A percentile compares a stretch with the other conserved stretches of the same genome.
Evolutionary conservation across 2,329 filamentous ascomycete species (phyloP).

Genomic region (Verticillium klebahnii): DNA sequence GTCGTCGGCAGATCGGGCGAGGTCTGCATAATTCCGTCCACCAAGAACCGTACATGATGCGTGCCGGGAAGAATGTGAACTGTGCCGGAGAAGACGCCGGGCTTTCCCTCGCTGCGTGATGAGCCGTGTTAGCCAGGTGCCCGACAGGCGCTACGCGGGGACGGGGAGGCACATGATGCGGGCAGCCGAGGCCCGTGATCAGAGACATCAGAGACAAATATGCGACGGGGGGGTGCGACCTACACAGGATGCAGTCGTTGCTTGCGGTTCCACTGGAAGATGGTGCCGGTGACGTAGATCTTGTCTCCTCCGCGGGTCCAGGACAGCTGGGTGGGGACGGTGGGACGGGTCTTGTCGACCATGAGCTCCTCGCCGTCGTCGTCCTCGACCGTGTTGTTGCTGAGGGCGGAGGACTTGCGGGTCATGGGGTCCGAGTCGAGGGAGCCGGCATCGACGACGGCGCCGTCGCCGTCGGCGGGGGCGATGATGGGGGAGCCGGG

Average conservation of each 20-base stretch:
- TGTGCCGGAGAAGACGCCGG: slow-evolving; percentile 67
- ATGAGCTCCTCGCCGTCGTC: slow-evolving; percentile 73
- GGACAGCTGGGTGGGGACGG: slow-evolving; percentile 79
- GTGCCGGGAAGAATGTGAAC: slow-evolving; percentile 88
- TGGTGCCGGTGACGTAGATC: slow-evolving; percentile 94
- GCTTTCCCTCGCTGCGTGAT: slow-evolving; percentile 43
- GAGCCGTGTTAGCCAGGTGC: background rate
- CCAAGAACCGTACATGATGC: slow-evolving; percentile 93
- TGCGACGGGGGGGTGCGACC: slow-evolving; percentile 32
- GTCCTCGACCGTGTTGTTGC: slow-evolving; percentile 66
- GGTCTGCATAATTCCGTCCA: slow-evolving; percentile 89
- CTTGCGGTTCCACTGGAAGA: slow-evolving; percentile 96
- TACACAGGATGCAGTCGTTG: slow-evolving; percentile 82
- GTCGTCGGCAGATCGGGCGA: slow-evolving; percentile 85
- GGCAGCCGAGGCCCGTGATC: slow-evolving; percentile 10
- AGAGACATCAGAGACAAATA: background rate
- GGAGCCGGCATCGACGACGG: slow-evolving; percentile 47
- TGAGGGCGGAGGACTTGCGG: slow-evolving; percentile 54
- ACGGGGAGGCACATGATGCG: slow-evolving; percentile 8
- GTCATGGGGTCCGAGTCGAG: slow-evolving; percentile 47
- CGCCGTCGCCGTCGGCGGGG: slow-evolving; percentile 59
- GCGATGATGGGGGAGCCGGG: slow-evolving; percentile 87
- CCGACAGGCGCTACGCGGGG: background rate
- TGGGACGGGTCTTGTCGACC: slow-evolving; percentile 68
- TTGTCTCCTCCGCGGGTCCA: slow-evolving; percentile 83